Base-by-base conservation (phyloP, 2,329 filamentous ascomycete species). In the Cladosporium sp. region DNA sequence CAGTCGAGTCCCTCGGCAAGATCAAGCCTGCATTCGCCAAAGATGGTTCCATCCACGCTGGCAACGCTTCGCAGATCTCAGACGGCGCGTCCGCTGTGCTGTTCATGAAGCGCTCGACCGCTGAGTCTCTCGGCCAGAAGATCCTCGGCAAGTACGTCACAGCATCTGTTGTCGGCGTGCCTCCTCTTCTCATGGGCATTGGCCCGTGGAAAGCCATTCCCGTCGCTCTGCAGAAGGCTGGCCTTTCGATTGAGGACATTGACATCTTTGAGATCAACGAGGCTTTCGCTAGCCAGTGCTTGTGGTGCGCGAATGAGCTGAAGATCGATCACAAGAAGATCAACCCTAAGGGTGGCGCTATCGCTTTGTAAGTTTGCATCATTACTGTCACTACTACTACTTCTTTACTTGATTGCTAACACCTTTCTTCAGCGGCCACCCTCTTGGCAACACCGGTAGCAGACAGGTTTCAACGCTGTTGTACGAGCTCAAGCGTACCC, bases 251-350 rank as follows among this genome's bases (percentile, higher is more conserved):
- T 80, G 90, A 96, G 66, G 94, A 98, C 72, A 92, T 99, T 34
- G 95, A 98, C 78, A 94, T 98, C 76, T 98, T 87, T 76, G 95
- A 99, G 87, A 97, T 99, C 86, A 99, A 99, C 84, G 95, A 99
- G 86, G 95, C 95, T 1, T 99, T 99, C 79, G 95, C 95, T 36
- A 92, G 88, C 70, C 94, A 98, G 85, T 97, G 92, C 80, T 80
- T 98, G 71, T 98, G 91, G 91, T 97, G 93, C 80, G 88, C 92
- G 69, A 92, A 95, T 75, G 89, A 97, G 84, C 87, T 99, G 26
- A 90, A 90, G 54, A 81, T 99, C 32, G 91, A 92, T 63, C 77
- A 85, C 68, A 89, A 92, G 71, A 98, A 97, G 87, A 88, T 99
- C 77, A 98, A 98, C 83, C 94, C 94, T 74, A 97, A 97, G 86